Conservation (phyloP, 139 green algal genomes). For the Microglena sp. region DNA sequence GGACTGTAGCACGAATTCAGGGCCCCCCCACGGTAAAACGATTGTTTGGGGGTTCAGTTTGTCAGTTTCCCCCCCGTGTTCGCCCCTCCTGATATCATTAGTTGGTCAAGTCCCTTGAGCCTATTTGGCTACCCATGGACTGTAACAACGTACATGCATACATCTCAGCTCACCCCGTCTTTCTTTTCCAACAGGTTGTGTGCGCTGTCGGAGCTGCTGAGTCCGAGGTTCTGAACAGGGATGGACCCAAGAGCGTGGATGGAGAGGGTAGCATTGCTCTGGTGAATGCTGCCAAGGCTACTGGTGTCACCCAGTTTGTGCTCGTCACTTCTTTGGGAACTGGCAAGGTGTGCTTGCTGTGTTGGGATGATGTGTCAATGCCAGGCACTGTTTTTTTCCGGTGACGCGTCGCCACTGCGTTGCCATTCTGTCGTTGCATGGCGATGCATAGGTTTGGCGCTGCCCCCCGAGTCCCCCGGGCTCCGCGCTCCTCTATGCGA, state of each 20-base stretch:
- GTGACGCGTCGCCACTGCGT: no score
- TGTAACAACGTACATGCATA: neutral
- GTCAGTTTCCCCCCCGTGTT: neutral
- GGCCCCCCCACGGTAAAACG: neutral
- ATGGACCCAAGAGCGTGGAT: constrained; percentile 55
- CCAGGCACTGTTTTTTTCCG: no score
- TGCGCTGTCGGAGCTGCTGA: constrained; percentile 69
- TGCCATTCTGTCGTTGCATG: no score
- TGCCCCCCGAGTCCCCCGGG: no score
- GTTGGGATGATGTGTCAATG: no score
- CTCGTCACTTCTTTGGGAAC: constrained; percentile 51
- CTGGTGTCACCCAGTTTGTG: constrained; percentile 69
- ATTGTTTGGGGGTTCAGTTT: neutral
- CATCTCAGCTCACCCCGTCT: neutral
- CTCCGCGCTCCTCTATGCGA: no score
- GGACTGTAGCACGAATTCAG: neutral
- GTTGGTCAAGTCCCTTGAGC: neutral
- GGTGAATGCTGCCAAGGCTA: constrained; percentile 48
- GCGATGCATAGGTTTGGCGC: no score
- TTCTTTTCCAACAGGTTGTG: constrained; percentile 44
- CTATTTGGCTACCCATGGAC: neutral
- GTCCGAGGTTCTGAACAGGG: constrained; percentile 43
- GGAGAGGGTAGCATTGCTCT: constrained; percentile 62
- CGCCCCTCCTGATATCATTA: neutral
- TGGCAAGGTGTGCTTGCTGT: neutral